A percentile compares a stretch with the other conserved stretches of the same genome.
phyloP scores from a whole-genome alignment of 257 asterid genomes.

The Nicotiana knightiana region DNA sequence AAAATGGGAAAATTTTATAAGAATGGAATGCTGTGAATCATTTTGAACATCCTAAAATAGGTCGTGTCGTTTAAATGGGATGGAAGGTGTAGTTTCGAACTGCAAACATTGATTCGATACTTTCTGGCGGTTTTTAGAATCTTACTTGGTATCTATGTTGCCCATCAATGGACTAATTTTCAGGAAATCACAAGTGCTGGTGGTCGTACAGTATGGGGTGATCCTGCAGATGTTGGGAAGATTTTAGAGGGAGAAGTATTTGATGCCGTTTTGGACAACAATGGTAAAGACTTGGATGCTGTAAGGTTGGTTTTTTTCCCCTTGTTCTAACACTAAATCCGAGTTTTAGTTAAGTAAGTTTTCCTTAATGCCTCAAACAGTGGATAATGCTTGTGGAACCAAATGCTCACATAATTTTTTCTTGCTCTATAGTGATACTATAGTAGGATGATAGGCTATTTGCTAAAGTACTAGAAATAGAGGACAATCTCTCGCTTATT shows the following conservation, averaged over 20 bases:
- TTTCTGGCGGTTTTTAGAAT: background rate
- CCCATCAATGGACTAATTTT: background rate
- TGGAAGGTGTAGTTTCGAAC: background rate
- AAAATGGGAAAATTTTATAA: background rate
- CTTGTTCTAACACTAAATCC: background rate
- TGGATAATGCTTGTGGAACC: background rate
- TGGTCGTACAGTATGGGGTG: slow-evolving; percentile 90
- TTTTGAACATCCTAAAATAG: background rate
- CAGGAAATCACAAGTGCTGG: slow-evolving; percentile 87
- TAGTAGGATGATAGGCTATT: background rate
- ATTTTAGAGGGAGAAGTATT: slow-evolving; percentile 69
- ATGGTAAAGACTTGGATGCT: slow-evolving; percentile 88
- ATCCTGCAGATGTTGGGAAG: slow-evolving; percentile 63
- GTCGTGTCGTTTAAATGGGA: background rate
- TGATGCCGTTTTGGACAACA: slow-evolving; percentile 90
- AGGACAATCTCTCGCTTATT: background rate
- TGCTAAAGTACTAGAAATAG: background rate
- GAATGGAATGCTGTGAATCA: background rate
- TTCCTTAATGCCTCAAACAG: background rate
- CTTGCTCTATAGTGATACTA: background rate
- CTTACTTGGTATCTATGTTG: background rate
- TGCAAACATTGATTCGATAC: background rate
- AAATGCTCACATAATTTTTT: background rate
- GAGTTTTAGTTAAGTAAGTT: background rate
- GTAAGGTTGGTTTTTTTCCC: slow-evolving; percentile 44